phyloP scores from a whole-genome alignment of 805 yeast species.

The Pichia californica region DNA sequence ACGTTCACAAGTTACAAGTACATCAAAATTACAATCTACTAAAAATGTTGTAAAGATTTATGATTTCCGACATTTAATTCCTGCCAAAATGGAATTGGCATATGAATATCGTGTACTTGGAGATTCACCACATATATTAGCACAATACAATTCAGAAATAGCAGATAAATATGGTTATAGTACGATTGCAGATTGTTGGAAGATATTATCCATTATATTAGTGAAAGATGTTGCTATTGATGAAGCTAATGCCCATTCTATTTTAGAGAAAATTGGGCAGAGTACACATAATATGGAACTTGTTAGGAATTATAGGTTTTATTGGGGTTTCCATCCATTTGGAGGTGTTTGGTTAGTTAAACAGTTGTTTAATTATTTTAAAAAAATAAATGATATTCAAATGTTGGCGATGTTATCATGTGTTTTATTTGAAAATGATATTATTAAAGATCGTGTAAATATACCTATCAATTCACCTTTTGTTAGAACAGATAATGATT shows the following conservation, averaged over 20 bases:
- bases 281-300: conserved; percentile 11
- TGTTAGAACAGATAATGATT: conserved; percentile 12
- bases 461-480: conserved; percentile 46
- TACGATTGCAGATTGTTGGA: conserved; percentile 75
- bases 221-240: conserved; percentile 34
- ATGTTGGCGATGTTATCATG: conserved; percentile 89
- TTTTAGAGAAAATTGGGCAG: conserved; percentile 15
- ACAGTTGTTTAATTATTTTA: conserved; percentile 59
- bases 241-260: conserved; percentile 13
- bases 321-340: conserved; percentile 80
- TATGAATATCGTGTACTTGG: conserved; percentile 59
- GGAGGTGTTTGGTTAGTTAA: conserved; percentile 63
- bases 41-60: conserved; percentile 55
- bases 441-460: conserved; percentile 21
- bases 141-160: conserved; percentile 62
- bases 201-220: conserved; percentile 42
- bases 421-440: conserved; percentile 45
- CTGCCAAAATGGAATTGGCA: conserved; percentile 68
- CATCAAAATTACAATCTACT: conserved; percentile 20
- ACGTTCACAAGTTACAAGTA: conserved; percentile 23
- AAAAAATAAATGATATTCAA: conserved; percentile 60
- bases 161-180: conserved; percentile 56
- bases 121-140: conserved; percentile 55
- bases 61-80: conserved; percentile 66
- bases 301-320: conserved; percentile 29